Base-by-base conservation (phyloP, 148 eudicot genomes). In the Amaranthus palmeri region DNA sequence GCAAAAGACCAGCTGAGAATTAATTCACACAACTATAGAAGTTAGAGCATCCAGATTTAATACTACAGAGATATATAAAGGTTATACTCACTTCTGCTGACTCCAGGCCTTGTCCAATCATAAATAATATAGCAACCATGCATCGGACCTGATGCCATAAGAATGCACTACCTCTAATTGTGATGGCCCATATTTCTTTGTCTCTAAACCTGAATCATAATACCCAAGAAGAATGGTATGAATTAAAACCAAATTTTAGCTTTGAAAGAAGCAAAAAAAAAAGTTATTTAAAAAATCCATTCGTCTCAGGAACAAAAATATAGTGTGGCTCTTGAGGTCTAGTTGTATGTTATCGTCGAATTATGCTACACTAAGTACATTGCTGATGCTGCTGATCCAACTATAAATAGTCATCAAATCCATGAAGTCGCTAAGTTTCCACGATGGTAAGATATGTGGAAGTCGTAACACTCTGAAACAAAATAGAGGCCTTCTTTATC, bases 141-240 rank as follows among this genome's bases (percentile, higher is more conserved):
- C 97, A 93, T 69, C 98, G 88, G 73, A 93, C 87, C 80, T 93
- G 98, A 82, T 93, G 98, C 98, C 98, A 93, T 61, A 93, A 82
- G 82, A 93, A 93, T 72, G 98, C 98, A 81, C 88, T 91, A 72
- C 98, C 97, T 88, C 70, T 86, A 83, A 93, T 88, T 75, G 80
- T 86, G 76, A 93, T 84, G 46, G 79, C 85, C 86, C 92, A 85
- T 52, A 93, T 83, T 69, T 93, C 83, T 69, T 88, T 85, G 65
- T 76, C 83, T 80, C 81, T 81, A 74, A 84, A 80, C 71, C 96
- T 89, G 86, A 80, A 79, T 65, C 52, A 78, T 12, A 63, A 69
- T 68, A 47, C 44, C 69, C 69, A 62, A 4, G 55, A 62, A 43
- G 55, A n/a, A 45, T 41, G 12, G 11, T 25, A 36, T 49, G 5